Evolutionary conservation across 148 eudicot genomes (phyloP), one percentile per base, ranked within the genome.

Genomic region (Chenopodium formosanum): DNA sequence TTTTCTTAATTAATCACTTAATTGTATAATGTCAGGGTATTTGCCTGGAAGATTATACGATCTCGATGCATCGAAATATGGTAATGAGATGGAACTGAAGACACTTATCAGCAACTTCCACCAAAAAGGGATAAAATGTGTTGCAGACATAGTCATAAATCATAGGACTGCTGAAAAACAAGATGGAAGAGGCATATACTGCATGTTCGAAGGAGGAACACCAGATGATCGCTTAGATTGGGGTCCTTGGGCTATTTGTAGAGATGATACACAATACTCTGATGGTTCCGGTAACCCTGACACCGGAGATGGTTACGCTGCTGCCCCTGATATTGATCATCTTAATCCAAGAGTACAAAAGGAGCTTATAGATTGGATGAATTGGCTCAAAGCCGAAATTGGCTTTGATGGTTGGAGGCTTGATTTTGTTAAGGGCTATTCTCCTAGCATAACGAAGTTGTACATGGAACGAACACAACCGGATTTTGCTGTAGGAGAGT

Each of bases 121-220:
- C 13, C 62, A 77, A 79, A 88, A 83, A 76, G 94, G 92, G 16
- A 87, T 92, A 7, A 90, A 86, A 77, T 70, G 82, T 12, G 64
- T 94, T 3, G 96, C 94, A 0, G 96, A 94, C 73, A 89, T 94
- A 48, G 97, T 94, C 8, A 89, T 94, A 58, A 92, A 92, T 78
- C 88, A 86, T 10, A 81, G 86, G n/a, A 80, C 84, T 23, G 86
- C 84, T 0, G 85, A 82, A 2, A 63, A 52, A 48, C 74, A 83
- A 44, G 97, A 94, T 29, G 70, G 72, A 17, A 82, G 92, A 74
- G 96, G 94, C 0, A 82, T 88, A 65, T 92, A 87, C 82, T 88
- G 91, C 90, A 91, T 91, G n/a, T 92, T 87, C 47, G 96, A 94
- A 73, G 97, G 97, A 20, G 97, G 97, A 60, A 92, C 93, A 0